Base-by-base conservation (phyloP, 2,329 filamentous ascomycete genomes). In the Phaeosphaeriaceae sp. region DNA sequence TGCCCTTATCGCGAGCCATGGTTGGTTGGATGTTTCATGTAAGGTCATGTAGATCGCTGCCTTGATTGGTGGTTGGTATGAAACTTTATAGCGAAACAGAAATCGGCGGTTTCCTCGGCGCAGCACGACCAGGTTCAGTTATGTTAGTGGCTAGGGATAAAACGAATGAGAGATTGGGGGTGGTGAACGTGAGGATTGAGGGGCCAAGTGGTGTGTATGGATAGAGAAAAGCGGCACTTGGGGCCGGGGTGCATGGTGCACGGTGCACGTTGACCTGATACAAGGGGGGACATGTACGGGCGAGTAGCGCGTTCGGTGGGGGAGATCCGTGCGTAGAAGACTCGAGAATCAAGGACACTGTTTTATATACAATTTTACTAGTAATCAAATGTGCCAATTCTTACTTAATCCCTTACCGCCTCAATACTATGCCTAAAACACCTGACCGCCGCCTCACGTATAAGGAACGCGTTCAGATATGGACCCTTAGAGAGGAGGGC, bases 1-100 rank as follows among this genome's bases (percentile, higher is more conserved):
- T 70, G 66, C 49, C 50, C 63, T 66, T 67, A 68, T 67, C 63
- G 53, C 51, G 39, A 46, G 33, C 36, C 56, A 36, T 58, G 50
- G 69, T 70, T 69, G 65, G 67, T 33, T 32, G 55, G 35, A 33
- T 50, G 51, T 53, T 48, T 48, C 17, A 44, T 30, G 34, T 30
- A 29, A 50, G 46, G 30, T 37, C 32, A 34, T 55, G 60, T 41
- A 58, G 56, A 62, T 59, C 57, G 40, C 41, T 42, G 41, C 52
- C 26, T 42, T 67, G 57, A 67, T 68, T 67, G 67, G 66, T 41
- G 46, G 28, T 52, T 29, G 33, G 56, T 36, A 57, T 61, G 54
- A 56, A 58, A 55, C 52, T 45, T 44, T 49, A 46, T 48, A 46
- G 28, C 34, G 26, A 38, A 16, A 17, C 23, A 33, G 33, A 26